Percentiles rank a stretch among this genome's conserved stretches.
Conservation (phyloP, 2,329 filamentous ascomycete species). For the Diaporthe humulicola region DNA sequence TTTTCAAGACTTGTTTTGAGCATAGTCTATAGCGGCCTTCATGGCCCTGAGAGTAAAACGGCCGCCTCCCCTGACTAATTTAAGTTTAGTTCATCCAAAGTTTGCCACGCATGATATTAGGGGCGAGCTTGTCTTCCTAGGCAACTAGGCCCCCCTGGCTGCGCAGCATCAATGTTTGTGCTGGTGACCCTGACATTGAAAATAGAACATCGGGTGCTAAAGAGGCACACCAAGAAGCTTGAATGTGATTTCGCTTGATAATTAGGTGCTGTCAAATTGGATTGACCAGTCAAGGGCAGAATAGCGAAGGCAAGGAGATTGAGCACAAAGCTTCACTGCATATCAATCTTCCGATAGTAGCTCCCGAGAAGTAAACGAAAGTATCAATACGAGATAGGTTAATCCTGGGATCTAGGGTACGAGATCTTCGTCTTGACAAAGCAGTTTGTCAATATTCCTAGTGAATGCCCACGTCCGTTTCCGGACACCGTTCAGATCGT, state of each 20-base stretch:
- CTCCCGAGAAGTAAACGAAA: not conserved
- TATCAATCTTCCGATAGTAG: not conserved
- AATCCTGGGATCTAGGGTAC: not conserved
- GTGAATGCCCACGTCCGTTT: not conserved
- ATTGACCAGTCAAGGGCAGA: no score
- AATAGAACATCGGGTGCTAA: not conserved
- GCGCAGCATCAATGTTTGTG: not conserved
- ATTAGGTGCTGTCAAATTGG: not conserved
- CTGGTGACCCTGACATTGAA: not conserved
- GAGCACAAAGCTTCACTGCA: not conserved
- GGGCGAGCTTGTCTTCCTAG: not conserved
- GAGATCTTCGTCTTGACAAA: no score
- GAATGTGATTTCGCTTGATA: not conserved
- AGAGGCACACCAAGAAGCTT: not conserved
- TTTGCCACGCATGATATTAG: not conserved
- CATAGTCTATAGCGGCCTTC: not conserved
- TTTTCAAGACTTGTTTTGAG: not conserved
- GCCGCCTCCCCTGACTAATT: not conserved
- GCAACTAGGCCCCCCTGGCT: no score
- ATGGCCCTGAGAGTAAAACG: not conserved
- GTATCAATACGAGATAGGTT: not conserved
- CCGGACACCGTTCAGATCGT: not conserved
- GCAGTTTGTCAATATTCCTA: not conserved
- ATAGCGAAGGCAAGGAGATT: not conserved
- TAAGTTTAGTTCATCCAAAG: conserved; percentile 5